These are phyloP conservation scores for Aureoboletus auriporus DNA, from an alignment of 768 basidiomycete species.

Conservation along the genomic window DNA sequence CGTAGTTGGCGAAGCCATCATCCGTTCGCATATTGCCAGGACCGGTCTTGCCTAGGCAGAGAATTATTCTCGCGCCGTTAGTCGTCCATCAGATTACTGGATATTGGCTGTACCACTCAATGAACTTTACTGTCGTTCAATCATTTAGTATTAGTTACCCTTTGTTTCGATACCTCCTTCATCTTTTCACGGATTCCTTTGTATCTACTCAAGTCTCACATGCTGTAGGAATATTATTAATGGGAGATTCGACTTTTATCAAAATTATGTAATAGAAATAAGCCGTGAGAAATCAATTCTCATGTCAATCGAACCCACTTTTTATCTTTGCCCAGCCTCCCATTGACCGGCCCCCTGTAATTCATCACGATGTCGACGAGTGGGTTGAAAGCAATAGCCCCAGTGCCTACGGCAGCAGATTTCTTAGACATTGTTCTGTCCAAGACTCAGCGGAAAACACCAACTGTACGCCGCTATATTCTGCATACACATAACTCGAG, in stretches of 20 bases:
- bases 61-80: neutral
- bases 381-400: constrained; percentile 94
- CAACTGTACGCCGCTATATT: constrained; percentile 54
- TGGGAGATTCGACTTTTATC: neutral
- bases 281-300: constrained; percentile 9
- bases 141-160: constrained; percentile 25
- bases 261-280: constrained; percentile 1
- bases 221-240: constrained; percentile 16
- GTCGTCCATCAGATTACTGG: constrained; percentile 9
- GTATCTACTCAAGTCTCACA: constrained; percentile 20
- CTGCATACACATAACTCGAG: neutral
- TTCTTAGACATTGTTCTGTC: constrained; percentile 93
- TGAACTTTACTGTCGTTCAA: constrained; percentile 11
- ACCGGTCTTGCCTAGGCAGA: constrained; percentile 37
- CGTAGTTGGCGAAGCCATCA: constrained; percentile 62
- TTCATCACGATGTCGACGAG: constrained; percentile 64
- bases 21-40: constrained; percentile 59
- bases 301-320: constrained; percentile 4
- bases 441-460: constrained; percentile 95
- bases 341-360: constrained; percentile 1
- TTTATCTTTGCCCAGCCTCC: constrained; percentile 7
- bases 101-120: constrained; percentile 7
- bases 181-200: constrained; percentile 16
- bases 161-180: constrained; percentile 22
- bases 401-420: constrained; percentile 95